Conservation (phyloP, 23 red algal species). For the Gracilariopsis chorda region DNA sequence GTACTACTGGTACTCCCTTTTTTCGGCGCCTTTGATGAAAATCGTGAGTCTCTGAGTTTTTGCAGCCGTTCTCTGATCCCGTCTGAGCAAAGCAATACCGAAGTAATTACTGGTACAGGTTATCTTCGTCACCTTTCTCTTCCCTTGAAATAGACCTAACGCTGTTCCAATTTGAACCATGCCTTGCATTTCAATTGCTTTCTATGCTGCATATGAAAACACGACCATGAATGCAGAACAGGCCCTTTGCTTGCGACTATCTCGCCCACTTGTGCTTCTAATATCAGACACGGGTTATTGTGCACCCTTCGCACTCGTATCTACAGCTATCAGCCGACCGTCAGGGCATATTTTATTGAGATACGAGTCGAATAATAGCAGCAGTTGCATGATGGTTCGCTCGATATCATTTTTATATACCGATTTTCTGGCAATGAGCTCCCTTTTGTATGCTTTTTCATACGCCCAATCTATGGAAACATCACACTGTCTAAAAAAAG, state of each 20-base stretch:
- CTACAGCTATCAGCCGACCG: neutral
- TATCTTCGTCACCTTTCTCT: neutral
- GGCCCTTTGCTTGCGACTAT: neutral
- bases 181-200: neutral
- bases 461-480: neutral
- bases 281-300: neutral
- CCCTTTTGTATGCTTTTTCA: neutral
- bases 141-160: neutral
- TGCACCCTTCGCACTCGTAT: neutral
- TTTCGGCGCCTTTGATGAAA: too few species aligned
- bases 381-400: neutral
- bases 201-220: neutral
- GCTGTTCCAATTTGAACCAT: neutral
- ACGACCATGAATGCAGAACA: neutral
- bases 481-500: neutral
- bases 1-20: too few species aligned
- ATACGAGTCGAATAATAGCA: too few species aligned
- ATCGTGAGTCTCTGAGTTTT: too few species aligned
- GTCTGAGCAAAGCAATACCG: too few species aligned
- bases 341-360: neutral
- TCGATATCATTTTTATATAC: neutral
- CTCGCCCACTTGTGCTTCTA: neutral
- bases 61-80: too few species aligned
- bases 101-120: too few species aligned
- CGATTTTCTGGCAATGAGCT: neutral